Percentiles rank a stretch among this genome's conserved stretches.
Conservation (phyloP, 2,329 filamentous ascomycete species). For the Pyrenophora seminiperda region DNA sequence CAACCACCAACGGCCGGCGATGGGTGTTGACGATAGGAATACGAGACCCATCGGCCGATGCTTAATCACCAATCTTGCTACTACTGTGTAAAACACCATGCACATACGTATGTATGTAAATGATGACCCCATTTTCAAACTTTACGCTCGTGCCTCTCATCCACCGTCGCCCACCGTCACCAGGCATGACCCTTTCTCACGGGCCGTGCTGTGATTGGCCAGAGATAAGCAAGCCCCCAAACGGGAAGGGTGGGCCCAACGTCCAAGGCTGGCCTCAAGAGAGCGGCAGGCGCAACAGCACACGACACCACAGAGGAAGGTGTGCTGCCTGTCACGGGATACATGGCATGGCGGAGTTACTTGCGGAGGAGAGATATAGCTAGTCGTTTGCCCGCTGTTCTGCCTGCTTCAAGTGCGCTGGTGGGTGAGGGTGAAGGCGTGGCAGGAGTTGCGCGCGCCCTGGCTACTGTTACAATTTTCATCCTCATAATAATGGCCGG, state of each 20-base stretch:
- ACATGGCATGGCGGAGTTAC: not conserved
- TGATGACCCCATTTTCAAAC: slow-evolving; percentile 8
- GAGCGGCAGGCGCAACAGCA: not conserved
- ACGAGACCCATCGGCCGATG: no score
- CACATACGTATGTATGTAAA: no score
- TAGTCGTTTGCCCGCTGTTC: slow-evolving; percentile 2
- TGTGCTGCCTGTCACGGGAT: not conserved
- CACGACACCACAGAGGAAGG: not conserved
- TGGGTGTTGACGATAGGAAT: not conserved
- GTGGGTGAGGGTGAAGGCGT: not conserved
- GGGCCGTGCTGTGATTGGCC: slow-evolving; percentile 26
- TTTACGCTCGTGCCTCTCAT: slow-evolving; percentile 17
- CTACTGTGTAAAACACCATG: no score
- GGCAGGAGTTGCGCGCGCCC: not conserved
- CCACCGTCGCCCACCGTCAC: slow-evolving; percentile 15
- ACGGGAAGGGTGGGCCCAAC: slow-evolving; percentile 17
- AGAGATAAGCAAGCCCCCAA: slow-evolving; percentile 31
- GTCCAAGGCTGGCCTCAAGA: not conserved
- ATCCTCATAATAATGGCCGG: slow-evolving; percentile 14
- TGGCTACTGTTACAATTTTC: slow-evolving; percentile 9
- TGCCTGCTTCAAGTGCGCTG: not conserved
- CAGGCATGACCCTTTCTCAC: slow-evolving; percentile 5
- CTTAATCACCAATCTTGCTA: no score
- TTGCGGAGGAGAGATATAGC: slow-evolving; percentile 1
- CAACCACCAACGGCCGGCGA: not conserved